A percentile compares a stretch with the other conserved stretches of the same genome.
Evolutionary conservation across 2,329 filamentous ascomycete genomes (phyloP).

Genomic region (Lachnellula subtilissima): DNA sequence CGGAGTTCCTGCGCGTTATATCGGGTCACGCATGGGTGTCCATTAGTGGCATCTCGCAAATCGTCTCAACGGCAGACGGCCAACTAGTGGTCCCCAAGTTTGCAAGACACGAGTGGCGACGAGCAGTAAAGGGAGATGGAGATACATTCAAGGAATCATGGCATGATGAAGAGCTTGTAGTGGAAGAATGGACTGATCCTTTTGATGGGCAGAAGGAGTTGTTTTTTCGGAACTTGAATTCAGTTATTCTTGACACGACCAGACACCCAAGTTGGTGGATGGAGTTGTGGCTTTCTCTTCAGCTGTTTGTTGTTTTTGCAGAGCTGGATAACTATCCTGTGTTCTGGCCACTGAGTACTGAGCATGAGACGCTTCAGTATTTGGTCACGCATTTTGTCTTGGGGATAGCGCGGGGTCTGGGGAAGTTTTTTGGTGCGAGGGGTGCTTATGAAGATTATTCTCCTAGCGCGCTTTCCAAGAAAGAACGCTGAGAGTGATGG

Average conservation of each 20-base stretch:
- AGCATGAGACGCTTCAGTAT: not conserved
- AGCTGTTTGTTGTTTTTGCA: constrained; percentile 11
- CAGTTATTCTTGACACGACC: constrained; percentile 9
- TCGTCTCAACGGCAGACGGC: constrained; percentile 5
- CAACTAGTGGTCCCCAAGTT: constrained; percentile 9
- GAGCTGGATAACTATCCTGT: constrained; percentile 16
- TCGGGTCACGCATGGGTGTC: constrained; percentile 12
- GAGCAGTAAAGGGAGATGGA: not conserved
- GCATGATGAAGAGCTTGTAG: constrained; percentile 8
- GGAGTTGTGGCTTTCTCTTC: constrained; percentile 8
- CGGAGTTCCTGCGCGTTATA: constrained; percentile 15
- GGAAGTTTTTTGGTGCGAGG: not conserved
- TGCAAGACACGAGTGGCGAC: constrained; percentile 15
- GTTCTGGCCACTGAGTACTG: not conserved
- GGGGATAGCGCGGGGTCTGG: not conserved
- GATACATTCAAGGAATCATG: not conserved
- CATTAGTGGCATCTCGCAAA: constrained; percentile 3
- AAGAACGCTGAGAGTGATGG: not conserved
- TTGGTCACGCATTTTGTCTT: not conserved
- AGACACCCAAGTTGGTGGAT: not conserved
- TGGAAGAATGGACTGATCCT: constrained; percentile 18
- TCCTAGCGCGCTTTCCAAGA: not conserved
- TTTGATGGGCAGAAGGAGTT: constrained; percentile 17
- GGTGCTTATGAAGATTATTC: not conserved
- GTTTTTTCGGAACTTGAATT: constrained; percentile 18